Conservation (phyloP, 2,329 filamentous ascomycete species). For the Periconia sp. region DNA sequence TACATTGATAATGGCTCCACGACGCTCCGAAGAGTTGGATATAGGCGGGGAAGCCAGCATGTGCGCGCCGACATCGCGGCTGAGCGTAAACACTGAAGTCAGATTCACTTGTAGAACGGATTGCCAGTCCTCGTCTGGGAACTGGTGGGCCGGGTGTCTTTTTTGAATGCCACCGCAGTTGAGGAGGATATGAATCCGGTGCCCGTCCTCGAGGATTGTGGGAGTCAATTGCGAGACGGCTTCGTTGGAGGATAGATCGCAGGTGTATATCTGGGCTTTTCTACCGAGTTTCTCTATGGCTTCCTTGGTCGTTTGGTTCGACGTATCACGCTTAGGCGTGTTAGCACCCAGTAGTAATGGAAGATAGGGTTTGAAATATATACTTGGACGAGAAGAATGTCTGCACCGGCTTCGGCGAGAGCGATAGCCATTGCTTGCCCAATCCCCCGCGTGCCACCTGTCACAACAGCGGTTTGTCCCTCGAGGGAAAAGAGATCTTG, state of each 20-base stretch:
- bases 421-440: slow-evolving; percentile 55
- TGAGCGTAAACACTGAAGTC: slow-evolving; percentile 74
- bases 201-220: slow-evolving; percentile 61
- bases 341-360: slow-evolving; percentile 1
- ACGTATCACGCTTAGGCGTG: slow-evolving; percentile 54
- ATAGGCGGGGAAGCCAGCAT: slow-evolving; percentile 66
- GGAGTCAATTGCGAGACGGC: slow-evolving; percentile 65
- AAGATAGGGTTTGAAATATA: not conserved
- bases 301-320: slow-evolving; percentile 60
- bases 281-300: slow-evolving; percentile 67
- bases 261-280: slow-evolving; percentile 67
- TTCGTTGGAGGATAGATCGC: slow-evolving; percentile 65
- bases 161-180: slow-evolving; percentile 88
- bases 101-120: slow-evolving; percentile 87
- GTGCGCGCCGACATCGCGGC: slow-evolving; percentile 76
- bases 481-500: slow-evolving; percentile 52
- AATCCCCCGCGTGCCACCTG: slow-evolving; percentile 54
- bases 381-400: slow-evolving; percentile 54
- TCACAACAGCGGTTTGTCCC: slow-evolving; percentile 53
- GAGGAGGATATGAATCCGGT: slow-evolving; percentile 73
- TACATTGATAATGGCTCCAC: slow-evolving; percentile 80
- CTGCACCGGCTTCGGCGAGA: slow-evolving; percentile 54
- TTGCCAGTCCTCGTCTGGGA: slow-evolving; percentile 77
- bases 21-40: slow-evolving; percentile 45
- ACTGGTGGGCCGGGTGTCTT: slow-evolving; percentile 72